A percentile compares a stretch with the other conserved stretches of the same genome.
phyloP scores from a whole-genome alignment of 2,329 filamentous ascomycete genomes.

The Atkinsonella texensis region DNA sequence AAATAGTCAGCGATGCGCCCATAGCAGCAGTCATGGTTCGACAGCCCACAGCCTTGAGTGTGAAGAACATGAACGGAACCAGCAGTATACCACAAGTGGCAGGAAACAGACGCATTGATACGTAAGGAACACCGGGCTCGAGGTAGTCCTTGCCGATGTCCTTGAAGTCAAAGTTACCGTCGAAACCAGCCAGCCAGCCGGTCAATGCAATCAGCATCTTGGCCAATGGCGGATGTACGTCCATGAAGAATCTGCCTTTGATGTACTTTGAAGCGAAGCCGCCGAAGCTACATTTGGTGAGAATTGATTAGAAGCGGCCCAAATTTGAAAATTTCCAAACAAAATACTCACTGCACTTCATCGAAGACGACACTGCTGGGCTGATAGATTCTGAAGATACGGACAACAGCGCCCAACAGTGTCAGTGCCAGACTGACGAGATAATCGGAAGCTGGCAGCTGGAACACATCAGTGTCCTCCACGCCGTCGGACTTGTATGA shows the following conservation, averaged over 20 bases:
- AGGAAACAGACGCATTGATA: conserved; percentile 90
- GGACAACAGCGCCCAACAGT: conserved; percentile 63
- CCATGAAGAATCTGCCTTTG: conserved; percentile 99
- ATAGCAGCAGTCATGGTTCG: conserved; percentile 74
- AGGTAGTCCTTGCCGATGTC: conserved; percentile 98
- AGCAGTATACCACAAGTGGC: conserved; percentile 80
- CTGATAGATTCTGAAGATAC: conserved; percentile 91
- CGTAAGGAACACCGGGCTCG: conserved; percentile 89
- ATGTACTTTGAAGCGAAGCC: conserved; percentile 98
- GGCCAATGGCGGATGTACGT: conserved; percentile 94
- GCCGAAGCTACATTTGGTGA: conserved; percentile 57
- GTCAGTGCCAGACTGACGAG: conserved; percentile 63
- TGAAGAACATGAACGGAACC: conserved; percentile 88
- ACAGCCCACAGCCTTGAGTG: conserved; percentile 81
- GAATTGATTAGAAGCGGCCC: not conserved
- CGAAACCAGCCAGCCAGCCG: conserved; percentile 88
- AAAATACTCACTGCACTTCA: conserved; percentile 81
- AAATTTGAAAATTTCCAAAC: not conserved
- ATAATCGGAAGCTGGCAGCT: conserved; percentile 75
- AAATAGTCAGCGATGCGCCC: conserved; percentile 78
- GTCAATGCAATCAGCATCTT: conserved; percentile 94
- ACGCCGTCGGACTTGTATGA: conserved; percentile 72
- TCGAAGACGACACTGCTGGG: conserved; percentile 96
- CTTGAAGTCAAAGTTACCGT: conserved; percentile 97
- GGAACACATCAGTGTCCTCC: conserved; percentile 82